Percentiles rank a stretch among this genome's conserved stretches.
Evolutionary conservation across 257 asterid genomes (phyloP).

Genomic region (Mentha longifolia): DNA sequence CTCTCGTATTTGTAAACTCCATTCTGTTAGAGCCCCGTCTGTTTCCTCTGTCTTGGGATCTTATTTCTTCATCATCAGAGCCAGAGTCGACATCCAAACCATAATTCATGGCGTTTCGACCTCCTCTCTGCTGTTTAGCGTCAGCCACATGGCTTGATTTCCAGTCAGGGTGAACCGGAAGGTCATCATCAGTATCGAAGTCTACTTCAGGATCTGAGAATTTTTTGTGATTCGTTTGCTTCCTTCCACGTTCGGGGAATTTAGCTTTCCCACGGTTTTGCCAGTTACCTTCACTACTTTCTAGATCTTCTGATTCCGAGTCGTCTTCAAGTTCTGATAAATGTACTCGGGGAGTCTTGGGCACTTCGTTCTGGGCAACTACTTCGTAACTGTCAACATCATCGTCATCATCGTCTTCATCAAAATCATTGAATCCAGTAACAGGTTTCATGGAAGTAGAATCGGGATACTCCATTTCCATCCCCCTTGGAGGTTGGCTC

Average conservation of each 20-base stretch:
- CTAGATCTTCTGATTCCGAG: slow-evolving; percentile 67
- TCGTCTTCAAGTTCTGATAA: slow-evolving; percentile 83
- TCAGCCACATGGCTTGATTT: slow-evolving; percentile 71
- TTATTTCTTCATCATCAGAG: slow-evolving; percentile 49
- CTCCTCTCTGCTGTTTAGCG: slow-evolving; percentile 45
- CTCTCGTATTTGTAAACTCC: slow-evolving; percentile 38
- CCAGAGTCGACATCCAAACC: slow-evolving; percentile 70
- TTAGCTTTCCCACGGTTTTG: slow-evolving; percentile 41
- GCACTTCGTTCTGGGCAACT: slow-evolving; percentile 59
- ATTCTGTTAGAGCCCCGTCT: slow-evolving; percentile 40
- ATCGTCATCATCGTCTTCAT: slow-evolving; percentile 88
- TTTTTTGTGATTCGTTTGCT: slow-evolving; percentile 43
- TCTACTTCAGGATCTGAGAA: slow-evolving; percentile 50
- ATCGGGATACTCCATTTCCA: slow-evolving; percentile 49
- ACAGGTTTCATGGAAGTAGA: slow-evolving; percentile 46
- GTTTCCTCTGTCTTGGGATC: slow-evolving; percentile 42
- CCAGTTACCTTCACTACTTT: slow-evolving; percentile 39
- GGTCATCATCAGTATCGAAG: slow-evolving; percentile 80
- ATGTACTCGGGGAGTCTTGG: slow-evolving; percentile 53
- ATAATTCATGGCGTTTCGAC: slow-evolving; percentile 47
- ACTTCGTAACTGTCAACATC: slow-evolving; percentile 82
- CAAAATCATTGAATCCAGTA: slow-evolving; percentile 86
- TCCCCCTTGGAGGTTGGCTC: slow-evolving; percentile 44
- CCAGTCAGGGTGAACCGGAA: slow-evolving; percentile 74
- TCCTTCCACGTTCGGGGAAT: slow-evolving; percentile 34